Base-by-base conservation (phyloP, 2,329 filamentous ascomycete species). In the Grosmannia clavigera region DNA sequence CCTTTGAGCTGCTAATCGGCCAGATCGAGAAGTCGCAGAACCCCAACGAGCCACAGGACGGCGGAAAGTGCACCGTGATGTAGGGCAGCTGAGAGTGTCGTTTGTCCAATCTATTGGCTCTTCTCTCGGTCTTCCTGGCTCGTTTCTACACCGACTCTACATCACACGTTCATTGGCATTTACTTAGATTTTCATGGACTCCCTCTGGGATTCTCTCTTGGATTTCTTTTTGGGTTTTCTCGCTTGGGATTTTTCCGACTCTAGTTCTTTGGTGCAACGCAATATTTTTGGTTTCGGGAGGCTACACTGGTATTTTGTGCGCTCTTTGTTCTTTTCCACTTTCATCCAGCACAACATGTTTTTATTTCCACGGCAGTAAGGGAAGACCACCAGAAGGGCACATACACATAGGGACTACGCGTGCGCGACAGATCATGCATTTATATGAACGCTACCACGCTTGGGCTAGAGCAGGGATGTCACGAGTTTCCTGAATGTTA, bases 1-100 rank as follows among this genome's bases (percentile, higher is more conserved):
- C 90, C 2, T 99, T 99, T 70, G 92, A 97, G 74, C 80, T 95
- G 64, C 86, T 99, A 78, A 91, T 99, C 68, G 89, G 82, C 56
- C 89, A 97, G 77, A 92, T 99, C 64, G 94, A 99, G 75, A 95
- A 95, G 75, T 85, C 87, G 31, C 88, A 95, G 74, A 95, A 95
- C 70, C 92, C 92, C 1, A 85, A 85, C 68, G 90, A 96, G 74
- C 86, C 90, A 9, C 79, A 90, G 31, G 86, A 85, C 60, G 87
- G 86, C 60, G 84, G 84, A 68, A 96, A 95, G 75, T 97, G 94
- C 73, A 68, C 72, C 60, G 72, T 96, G 67, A 97, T 99, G 94
- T 99, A 79, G 81, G 11, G 4, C 11, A 10, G 43, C 40, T 16
- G 35, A 43, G 33, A 5, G n/a, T 40, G 16, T 31, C n/a, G 16